Evolutionary conservation across 169 alveolate genomes (phyloP).

Genomic region (Babesia caballi): DNA sequence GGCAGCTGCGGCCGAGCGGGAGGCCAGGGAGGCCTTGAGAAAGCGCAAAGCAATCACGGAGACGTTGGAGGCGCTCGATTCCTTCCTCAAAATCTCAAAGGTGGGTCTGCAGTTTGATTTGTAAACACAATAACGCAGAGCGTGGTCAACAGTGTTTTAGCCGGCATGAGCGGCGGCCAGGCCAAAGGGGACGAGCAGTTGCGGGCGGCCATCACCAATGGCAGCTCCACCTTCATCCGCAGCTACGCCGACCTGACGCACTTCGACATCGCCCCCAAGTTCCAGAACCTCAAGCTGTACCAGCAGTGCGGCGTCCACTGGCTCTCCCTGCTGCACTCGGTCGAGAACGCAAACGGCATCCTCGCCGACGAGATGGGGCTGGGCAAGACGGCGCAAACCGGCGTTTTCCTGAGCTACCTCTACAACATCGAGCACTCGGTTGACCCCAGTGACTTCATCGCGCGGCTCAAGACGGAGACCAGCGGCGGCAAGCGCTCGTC

Average conservation of each 20-base stretch:
- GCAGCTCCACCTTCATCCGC: slow-evolving; percentile 33
- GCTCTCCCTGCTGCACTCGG: slow-evolving; percentile 77
- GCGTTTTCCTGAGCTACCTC: slow-evolving; percentile 74
- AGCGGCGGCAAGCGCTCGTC: slow-evolving; percentile 58
- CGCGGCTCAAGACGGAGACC: background rate
- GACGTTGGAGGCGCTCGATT: slow-evolving; percentile 24
- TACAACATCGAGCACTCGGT: background rate
- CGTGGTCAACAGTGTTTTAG: background rate
- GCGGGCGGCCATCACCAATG: slow-evolving; percentile 4
- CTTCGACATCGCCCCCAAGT: slow-evolving; percentile 16
- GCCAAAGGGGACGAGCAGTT: background rate
- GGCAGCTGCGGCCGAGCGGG: slow-evolving; percentile 19
- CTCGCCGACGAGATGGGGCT: slow-evolving; percentile 91
- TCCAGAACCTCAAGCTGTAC: slow-evolving; percentile 74
- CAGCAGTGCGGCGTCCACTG: slow-evolving; percentile 87
- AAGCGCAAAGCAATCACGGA: slow-evolving; percentile 1
- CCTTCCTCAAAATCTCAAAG: slow-evolving; percentile 18
- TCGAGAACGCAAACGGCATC: slow-evolving; percentile 75
- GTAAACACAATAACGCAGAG: background rate
- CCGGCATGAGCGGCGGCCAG: slow-evolving; percentile 24
- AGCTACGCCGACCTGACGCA: slow-evolving; percentile 11
- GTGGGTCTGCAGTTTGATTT: background rate
- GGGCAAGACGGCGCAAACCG: slow-evolving; percentile 87
- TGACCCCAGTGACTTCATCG: background rate
- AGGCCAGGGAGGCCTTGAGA: slow-evolving; percentile 36